phyloP scores from a whole-genome alignment of 2,329 filamentous ascomycete genomes.

The Emmonsiellopsis sp. region DNA sequence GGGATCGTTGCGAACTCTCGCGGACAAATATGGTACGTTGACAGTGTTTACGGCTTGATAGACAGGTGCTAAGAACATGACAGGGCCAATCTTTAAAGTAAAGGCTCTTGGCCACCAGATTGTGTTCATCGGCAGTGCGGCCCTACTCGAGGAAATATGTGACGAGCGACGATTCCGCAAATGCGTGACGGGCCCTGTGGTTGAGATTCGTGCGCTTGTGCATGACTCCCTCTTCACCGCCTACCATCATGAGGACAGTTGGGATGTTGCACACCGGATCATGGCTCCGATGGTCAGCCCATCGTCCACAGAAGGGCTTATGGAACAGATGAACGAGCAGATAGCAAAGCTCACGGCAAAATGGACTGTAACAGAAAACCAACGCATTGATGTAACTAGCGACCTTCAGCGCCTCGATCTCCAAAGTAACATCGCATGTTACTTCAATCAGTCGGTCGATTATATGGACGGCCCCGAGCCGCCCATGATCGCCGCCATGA shows the following conservation, averaged over 20 bases:
- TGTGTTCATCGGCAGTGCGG: slow-evolving; percentile 46
- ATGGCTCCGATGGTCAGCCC: slow-evolving; percentile 39
- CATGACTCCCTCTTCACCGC: slow-evolving; percentile 62
- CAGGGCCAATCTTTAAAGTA: slow-evolving; percentile 54
- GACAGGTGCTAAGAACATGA: background rate
- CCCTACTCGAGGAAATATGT: slow-evolving; percentile 55
- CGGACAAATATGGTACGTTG: slow-evolving; percentile 38
- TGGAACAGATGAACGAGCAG: slow-evolving; percentile 43
- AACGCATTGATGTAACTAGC: slow-evolving; percentile 37
- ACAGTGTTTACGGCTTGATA: background rate
- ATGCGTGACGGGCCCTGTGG: slow-evolving; percentile 44
- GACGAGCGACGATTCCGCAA: slow-evolving; percentile 55
- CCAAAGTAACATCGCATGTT: slow-evolving; percentile 41
- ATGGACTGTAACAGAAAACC: slow-evolving; percentile 34
- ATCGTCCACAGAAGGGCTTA: slow-evolving; percentile 30
- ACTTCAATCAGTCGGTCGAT: slow-evolving; percentile 45
- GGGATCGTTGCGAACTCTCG: slow-evolving; percentile 41
- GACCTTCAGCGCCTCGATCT: slow-evolving; percentile 48
- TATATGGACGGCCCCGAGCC: slow-evolving; percentile 40
- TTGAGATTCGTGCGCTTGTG: slow-evolving; percentile 51
- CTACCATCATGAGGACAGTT: slow-evolving; percentile 41
- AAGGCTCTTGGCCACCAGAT: slow-evolving; percentile 37
- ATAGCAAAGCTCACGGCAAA: slow-evolving; percentile 42
- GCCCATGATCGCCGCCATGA: slow-evolving; percentile 46
- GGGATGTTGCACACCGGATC: slow-evolving; percentile 54